Percentiles rank a stretch among this genome's conserved stretches.
Conservation (phyloP, 2,329 filamentous ascomycete genomes). For the Verticillium tricorpus region DNA sequence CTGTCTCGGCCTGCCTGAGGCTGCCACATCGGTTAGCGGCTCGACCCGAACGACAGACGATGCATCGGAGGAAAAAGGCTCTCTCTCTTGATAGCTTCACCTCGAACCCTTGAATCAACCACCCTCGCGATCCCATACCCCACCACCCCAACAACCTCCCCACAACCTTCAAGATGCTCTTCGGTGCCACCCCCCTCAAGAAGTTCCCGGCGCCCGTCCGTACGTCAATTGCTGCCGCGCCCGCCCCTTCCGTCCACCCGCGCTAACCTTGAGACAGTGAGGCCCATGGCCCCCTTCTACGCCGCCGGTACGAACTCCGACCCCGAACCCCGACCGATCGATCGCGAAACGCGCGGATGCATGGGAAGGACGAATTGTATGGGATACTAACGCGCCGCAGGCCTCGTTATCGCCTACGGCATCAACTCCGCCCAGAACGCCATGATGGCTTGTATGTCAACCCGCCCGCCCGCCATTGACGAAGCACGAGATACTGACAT, state of each 20-base stretch:
- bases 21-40: not conserved
- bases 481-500: slow-evolving; percentile 17
- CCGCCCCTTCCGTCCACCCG: not conserved
- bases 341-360: not conserved
- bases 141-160: slow-evolving; percentile 28
- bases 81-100: slow-evolving; percentile 30
- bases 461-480: slow-evolving; percentile 4
- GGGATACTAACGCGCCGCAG: slow-evolving; percentile 37
- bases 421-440: slow-evolving; percentile 78
- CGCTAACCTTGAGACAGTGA: slow-evolving; percentile 51
- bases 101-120: slow-evolving; percentile 19
- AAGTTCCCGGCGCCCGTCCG: slow-evolving; percentile 76
- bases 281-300: slow-evolving; percentile 92
- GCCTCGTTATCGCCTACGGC: slow-evolving; percentile 83
- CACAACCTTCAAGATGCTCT: slow-evolving; percentile 60
- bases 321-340: slow-evolving; percentile 2
- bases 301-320: slow-evolving; percentile 69
- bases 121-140: slow-evolving; percentile 26
- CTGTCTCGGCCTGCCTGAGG: not conserved
- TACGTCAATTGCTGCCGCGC: slow-evolving; percentile 49
- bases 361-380: not conserved
- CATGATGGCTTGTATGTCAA: slow-evolving; percentile 67
- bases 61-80: slow-evolving; percentile 32
- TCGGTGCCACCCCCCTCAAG: slow-evolving; percentile 63
- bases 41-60: slow-evolving; percentile 11